These are phyloP conservation scores for Aspergillus japonicus DNA, from an alignment of 2,329 filamentous ascomycete genomes.

Conservation along the genomic window DNA sequence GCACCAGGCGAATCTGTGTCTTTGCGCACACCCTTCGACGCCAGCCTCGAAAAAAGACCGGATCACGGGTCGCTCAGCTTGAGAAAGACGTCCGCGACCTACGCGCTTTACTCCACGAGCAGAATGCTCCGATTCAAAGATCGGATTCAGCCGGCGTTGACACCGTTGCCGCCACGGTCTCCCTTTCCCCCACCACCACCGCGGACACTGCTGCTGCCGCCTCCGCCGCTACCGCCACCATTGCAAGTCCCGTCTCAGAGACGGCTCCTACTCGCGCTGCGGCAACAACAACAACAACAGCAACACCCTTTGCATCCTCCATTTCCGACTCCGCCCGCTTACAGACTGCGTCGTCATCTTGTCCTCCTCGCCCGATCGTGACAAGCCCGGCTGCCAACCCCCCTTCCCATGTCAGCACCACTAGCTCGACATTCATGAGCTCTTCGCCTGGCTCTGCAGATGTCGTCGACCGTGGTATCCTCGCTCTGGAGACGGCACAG, in stretches of 20 bases:
- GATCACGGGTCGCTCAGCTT: slow-evolving; percentile 4
- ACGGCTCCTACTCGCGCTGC: background rate
- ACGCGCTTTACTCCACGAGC: slow-evolving; percentile 1
- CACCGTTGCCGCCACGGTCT: background rate
- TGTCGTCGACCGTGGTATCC: background rate
- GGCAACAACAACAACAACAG: background rate
- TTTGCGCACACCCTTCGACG: slow-evolving; percentile 5
- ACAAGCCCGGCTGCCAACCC: background rate
- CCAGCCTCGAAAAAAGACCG: slow-evolving; percentile 6
- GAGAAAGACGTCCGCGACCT: slow-evolving; percentile 2
- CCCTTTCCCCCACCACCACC: background rate
- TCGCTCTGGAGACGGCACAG: background rate
- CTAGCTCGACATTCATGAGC: background rate
- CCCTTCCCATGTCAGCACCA: background rate
- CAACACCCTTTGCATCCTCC: background rate
- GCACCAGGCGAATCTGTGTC: slow-evolving; percentile 3
- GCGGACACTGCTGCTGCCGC: background rate
- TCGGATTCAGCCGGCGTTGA: background rate
- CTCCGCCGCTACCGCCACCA: background rate
- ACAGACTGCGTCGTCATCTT: background rate
- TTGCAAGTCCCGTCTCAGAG: background rate
- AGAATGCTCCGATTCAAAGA: background rate
- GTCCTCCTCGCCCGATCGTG: background rate
- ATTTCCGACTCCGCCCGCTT: background rate
- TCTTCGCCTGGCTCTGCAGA: background rate